These are phyloP conservation scores for Boletus edulis DNA, from an alignment of 768 basidiomycete species.

Conservation along the genomic window DNA sequence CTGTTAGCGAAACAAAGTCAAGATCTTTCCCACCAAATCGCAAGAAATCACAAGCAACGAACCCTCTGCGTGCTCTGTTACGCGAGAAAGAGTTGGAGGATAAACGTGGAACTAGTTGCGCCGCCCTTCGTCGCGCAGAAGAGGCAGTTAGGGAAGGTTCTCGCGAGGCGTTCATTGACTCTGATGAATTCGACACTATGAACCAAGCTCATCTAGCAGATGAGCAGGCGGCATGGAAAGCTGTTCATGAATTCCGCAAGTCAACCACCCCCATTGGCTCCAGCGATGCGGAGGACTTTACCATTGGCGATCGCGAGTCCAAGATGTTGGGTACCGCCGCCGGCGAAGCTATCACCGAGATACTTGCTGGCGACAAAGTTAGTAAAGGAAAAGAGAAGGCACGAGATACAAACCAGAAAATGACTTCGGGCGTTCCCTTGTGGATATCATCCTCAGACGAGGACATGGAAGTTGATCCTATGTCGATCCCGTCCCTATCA, in stretches of 20 bases:
- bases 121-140: conserved; percentile 48
- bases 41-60: conserved; percentile 28
- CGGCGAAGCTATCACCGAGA: conserved; percentile 42
- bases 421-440: conserved; percentile 25
- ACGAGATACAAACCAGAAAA: conserved; percentile 19
- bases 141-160: conserved; percentile 34
- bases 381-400: conserved; percentile 29
- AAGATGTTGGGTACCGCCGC: conserved; percentile 29
- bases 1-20: not conserved
- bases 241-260: conserved; percentile 29
- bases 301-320: conserved; percentile 36
- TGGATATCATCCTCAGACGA: conserved; percentile 29
- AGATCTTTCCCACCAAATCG: not conserved
- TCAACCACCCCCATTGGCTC: conserved; percentile 14
- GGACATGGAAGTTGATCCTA: conserved; percentile 22
- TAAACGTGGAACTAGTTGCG: conserved; percentile 34
- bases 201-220: conserved; percentile 26
- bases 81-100: conserved; percentile 45
- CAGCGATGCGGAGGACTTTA: conserved; percentile 28
- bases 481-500: conserved; percentile 5
- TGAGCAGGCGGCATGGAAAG: conserved; percentile 40
- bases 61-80: conserved; percentile 55
- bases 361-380: conserved; percentile 42
- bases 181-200: conserved; percentile 21
- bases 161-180: conserved; percentile 17